Evolutionary conservation across 2,329 filamentous ascomycete species (phyloP), one percentile per base, ranked within the genome.

Genomic region (Aspergillus ibericus): DNA sequence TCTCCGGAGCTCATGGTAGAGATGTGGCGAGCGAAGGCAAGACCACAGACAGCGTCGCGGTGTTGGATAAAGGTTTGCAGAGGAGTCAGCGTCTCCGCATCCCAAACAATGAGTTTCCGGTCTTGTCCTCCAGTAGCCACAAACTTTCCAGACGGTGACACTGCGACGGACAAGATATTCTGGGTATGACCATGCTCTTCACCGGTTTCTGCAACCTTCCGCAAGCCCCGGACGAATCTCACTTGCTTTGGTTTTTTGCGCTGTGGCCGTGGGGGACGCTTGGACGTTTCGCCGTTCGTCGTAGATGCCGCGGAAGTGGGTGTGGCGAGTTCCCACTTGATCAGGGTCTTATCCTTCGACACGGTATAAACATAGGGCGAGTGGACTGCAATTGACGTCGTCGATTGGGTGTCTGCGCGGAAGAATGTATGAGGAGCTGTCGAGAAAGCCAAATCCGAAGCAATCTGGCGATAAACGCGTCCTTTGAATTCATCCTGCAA

Each of bases 61-160:
- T 99, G 95, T 60, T 96, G 92, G n/a, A 86, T 87, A 74, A 98
- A 96, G 3, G 93, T 87, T 66, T 89, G 89, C 65, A 96, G 78
- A 0, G 92, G 90, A 53, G 85, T 89, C 50, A 99, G 82, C 0
- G 88, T 89, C 53, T 85, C 85, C 10, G 92, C 90, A 66, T 96
- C 88, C 89, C 93, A 96, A 63, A 98, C 87, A 55, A 98, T 90
- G 47, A 99, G 81, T 55, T 89, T 88, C 59, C 87, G 86, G 75
- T 98, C 93, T 63, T 86, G 84, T 51, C 93, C 93, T 51, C 93
- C 95, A 0, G 95, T 98, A 7, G 90, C 95, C 52, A 99, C 86
- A 64, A 88, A 98, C 73, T 91, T 92, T 34, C 95, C 95, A 59
- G 96, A 93, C 47, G 92, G 86, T 0, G 92, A 96, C 18, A 92